Evolutionary conservation across 1,139 yeast genomes (phyloP).

Genomic region (Lodderomyces theae): DNA sequence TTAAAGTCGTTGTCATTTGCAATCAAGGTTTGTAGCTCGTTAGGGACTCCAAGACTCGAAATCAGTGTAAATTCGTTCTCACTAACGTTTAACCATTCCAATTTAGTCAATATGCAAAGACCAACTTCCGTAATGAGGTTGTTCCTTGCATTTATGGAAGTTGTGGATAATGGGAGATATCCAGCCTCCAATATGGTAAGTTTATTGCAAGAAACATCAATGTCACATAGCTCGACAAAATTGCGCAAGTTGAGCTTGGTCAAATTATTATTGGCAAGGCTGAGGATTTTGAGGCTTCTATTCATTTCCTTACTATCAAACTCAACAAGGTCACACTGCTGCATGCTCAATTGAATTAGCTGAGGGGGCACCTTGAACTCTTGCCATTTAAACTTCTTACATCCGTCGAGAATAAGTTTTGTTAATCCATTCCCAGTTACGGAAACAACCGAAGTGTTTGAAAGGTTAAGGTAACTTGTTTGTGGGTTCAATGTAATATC

Average conservation of each 20-base stretch:
- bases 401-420: slow-evolving; percentile 12
- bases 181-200: slow-evolving; percentile 4
- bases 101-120: slow-evolving; percentile 6
- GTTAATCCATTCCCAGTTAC: slow-evolving; percentile 12
- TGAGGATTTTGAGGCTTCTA: slow-evolving; percentile 7
- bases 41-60: slow-evolving; percentile 9
- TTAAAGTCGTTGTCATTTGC: slow-evolving; percentile 10
- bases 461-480: slow-evolving; percentile 9
- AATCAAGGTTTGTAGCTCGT: slow-evolving; percentile 10
- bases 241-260: slow-evolving; percentile 8
- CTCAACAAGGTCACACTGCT: slow-evolving; percentile 10
- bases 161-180: slow-evolving; percentile 8
- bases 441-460: slow-evolving; percentile 9
- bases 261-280: slow-evolving; percentile 12
- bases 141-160: slow-evolving; percentile 13
- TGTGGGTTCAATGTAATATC: slow-evolving; percentile 5
- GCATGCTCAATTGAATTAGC: slow-evolving; percentile 11
- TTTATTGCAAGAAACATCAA: slow-evolving; percentile 13
- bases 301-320: slow-evolving; percentile 7
- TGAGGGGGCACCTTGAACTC: slow-evolving; percentile 10
- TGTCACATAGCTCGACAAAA: slow-evolving; percentile 9
- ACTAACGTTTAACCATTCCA: slow-evolving; percentile 13
- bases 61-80: slow-evolving; percentile 10
- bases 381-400: slow-evolving; percentile 12
- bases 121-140: slow-evolving; percentile 10